Conservation (phyloP, 164 flowering plant species). For the Kingdonia uniflora region DNA sequence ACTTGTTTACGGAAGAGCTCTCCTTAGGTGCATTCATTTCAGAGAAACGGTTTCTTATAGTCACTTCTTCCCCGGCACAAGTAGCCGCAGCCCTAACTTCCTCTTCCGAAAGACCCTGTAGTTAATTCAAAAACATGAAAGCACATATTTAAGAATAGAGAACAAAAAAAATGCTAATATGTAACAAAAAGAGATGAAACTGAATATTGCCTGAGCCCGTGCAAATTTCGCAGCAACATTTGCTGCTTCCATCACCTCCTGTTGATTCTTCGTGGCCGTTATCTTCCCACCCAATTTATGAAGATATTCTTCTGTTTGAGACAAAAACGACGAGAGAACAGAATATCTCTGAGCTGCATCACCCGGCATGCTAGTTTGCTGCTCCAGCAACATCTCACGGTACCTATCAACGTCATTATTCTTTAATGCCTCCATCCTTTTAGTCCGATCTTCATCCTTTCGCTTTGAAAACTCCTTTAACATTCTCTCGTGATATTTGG, state of each 20-base stretch:
- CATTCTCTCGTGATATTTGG: slow-evolving; percentile 96
- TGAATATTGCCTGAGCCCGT: slow-evolving; percentile 55
- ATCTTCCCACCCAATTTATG: slow-evolving; percentile 88
- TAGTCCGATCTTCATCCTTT: slow-evolving; percentile 84
- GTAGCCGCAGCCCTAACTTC: slow-evolving; percentile 90
- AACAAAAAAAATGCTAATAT: background rate
- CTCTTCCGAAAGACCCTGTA: slow-evolving; percentile 96
- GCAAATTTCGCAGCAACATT: slow-evolving; percentile 85
- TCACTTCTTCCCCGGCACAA: slow-evolving; percentile 96
- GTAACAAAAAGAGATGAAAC: slow-evolving; percentile 9
- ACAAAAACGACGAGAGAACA: slow-evolving; percentile 87
- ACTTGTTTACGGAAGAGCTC: slow-evolving; percentile 82
- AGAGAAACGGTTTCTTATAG: slow-evolving; percentile 85
- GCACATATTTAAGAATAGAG: background rate
- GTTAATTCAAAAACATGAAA: slow-evolving; percentile 3
- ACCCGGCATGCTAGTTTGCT: slow-evolving; percentile 88
- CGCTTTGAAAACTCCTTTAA: slow-evolving; percentile 90
- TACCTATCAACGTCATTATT: slow-evolving; percentile 98
- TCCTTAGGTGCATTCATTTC: slow-evolving; percentile 99
- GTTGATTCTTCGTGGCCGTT: slow-evolving; percentile 87
- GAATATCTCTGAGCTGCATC: slow-evolving; percentile 93
- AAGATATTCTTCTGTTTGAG: slow-evolving; percentile 95
- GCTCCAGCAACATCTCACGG: slow-evolving; percentile 92
- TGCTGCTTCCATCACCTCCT: slow-evolving; percentile 93
- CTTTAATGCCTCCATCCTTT: slow-evolving; percentile 98